Evolutionary conservation across 148 eudicot genomes (phyloP).

Genomic region (Rhododendron simsii): DNA sequence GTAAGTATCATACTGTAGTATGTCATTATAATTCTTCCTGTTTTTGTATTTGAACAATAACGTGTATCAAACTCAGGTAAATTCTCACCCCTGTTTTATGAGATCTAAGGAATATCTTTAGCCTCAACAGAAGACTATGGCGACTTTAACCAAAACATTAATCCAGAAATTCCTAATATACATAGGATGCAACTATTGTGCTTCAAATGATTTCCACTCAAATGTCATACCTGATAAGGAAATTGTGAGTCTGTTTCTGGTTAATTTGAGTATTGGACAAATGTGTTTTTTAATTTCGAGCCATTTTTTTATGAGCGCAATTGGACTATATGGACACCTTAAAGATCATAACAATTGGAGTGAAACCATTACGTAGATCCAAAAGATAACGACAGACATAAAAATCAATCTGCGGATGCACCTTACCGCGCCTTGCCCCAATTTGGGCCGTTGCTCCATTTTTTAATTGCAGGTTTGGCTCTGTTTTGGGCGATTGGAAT

Average conservation of each 20-base stretch:
- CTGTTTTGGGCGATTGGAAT: too few relatives aligned
- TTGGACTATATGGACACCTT: background rate
- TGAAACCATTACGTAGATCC: constrained; percentile 23
- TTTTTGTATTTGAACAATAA: background rate
- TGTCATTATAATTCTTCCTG: background rate
- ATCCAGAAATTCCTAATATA: too few relatives aligned
- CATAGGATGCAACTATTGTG: background rate
- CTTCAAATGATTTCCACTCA: background rate
- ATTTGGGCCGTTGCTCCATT: too few relatives aligned
- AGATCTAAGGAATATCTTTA: too few relatives aligned
- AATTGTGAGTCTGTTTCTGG: background rate
- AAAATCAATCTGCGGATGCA: too few relatives aligned
- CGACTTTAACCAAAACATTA: too few relatives aligned
- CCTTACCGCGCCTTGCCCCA: too few relatives aligned
- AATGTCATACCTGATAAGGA: background rate
- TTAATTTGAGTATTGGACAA: background rate
- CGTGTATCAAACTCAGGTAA: background rate
- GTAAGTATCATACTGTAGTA: too few relatives aligned
- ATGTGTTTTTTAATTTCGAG: background rate
- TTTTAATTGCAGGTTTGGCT: too few relatives aligned
- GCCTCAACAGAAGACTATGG: too few relatives aligned
- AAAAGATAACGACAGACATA: too few relatives aligned
- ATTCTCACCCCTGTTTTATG: too few relatives aligned
- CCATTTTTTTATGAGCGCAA: background rate
- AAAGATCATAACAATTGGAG: background rate